Conservation (phyloP, 1,284 basidiomycete genomes). For the Microbotryum scabiosae region DNA sequence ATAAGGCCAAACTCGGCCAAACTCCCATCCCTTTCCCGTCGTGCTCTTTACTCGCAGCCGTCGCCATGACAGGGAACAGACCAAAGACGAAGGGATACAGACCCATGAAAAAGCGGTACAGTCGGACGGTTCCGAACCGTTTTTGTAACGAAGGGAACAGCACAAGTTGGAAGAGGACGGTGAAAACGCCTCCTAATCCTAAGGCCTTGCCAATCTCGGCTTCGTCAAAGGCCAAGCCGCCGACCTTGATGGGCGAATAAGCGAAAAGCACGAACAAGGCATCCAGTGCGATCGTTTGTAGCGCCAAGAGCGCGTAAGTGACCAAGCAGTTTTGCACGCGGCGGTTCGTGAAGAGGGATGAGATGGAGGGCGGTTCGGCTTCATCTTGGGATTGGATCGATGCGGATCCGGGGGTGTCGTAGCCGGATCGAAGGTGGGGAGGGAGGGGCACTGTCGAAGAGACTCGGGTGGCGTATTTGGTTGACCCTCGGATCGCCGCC, state of each 20-base stretch:
- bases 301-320: slow-evolving; percentile 23
- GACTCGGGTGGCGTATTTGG: slow-evolving; percentile 5
- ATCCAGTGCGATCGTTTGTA: slow-evolving; percentile 27
- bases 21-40: background rate
- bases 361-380: slow-evolving; percentile 6
- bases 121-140: slow-evolving; percentile 35
- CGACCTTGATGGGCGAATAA: slow-evolving; percentile 25
- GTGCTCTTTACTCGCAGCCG: slow-evolving; percentile 21
- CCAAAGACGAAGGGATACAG: slow-evolving; percentile 37
- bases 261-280: slow-evolving; percentile 32
- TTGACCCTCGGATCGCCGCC: background rate
- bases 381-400: no score
- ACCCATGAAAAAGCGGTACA: slow-evolving; percentile 37
- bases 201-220: slow-evolving; percentile 36
- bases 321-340: background rate
- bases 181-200: slow-evolving; percentile 34
- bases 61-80: slow-evolving; percentile 36
- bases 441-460: background rate
- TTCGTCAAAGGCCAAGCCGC: slow-evolving; percentile 26
- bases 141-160: slow-evolving; percentile 40
- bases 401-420: background rate
- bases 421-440: background rate
- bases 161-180: slow-evolving; percentile 36
- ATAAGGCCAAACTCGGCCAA: slow-evolving; percentile 24
- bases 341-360: slow-evolving; percentile 7